Evolutionary conservation across 163 green algal species (phyloP), one percentile per base, ranked within the genome.

Genomic region (Scenedesmus sp.): DNA sequence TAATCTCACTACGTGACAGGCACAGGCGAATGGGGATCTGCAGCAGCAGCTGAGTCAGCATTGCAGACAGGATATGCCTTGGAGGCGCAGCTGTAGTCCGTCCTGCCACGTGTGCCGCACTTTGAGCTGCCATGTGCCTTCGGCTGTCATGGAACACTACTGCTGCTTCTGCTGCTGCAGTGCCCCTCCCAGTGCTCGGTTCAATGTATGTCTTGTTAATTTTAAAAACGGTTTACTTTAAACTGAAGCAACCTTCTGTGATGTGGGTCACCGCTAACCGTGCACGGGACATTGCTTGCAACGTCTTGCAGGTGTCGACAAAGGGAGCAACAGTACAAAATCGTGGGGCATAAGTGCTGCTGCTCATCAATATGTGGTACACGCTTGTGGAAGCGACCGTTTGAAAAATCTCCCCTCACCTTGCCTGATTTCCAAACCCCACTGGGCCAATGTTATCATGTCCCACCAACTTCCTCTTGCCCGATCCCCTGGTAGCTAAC

Each of bases 1-100:
- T 93, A 61, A 94, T 94, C 56, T 92, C 92, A 87, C 91, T 90
- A 9, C 56, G 73, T 22, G 92, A 86, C 82, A 94, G 35, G 3
- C 65, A 85, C 56, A 94, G 43, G 16, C 90, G 92, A 61, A 94
- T 89, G 12, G 92, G 92, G 15, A 94, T 83, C 59, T 85, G 76
- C 65, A 83, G 85, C 15, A 51, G 59, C 33, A 40, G 42, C 22
- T 65, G 3, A 12, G 30, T 61, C 46, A 70, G 81, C 81, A 70
- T 61, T 24, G 46, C 4, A 42, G 40, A 7, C 56, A 16, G 6
- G 56, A 56, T 43, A 30, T 12, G 61, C 12, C 46, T 44, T 26
- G 65, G 26, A 49, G 46, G 0, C 18, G 44, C 2, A 18, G 53
- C 5, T 37, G 4, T 0, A 5, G 0, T 7, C 22, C 22, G 35